phyloP scores from a whole-genome alignment of 2,329 filamentous ascomycete species.

The Cercospora sp. region DNA sequence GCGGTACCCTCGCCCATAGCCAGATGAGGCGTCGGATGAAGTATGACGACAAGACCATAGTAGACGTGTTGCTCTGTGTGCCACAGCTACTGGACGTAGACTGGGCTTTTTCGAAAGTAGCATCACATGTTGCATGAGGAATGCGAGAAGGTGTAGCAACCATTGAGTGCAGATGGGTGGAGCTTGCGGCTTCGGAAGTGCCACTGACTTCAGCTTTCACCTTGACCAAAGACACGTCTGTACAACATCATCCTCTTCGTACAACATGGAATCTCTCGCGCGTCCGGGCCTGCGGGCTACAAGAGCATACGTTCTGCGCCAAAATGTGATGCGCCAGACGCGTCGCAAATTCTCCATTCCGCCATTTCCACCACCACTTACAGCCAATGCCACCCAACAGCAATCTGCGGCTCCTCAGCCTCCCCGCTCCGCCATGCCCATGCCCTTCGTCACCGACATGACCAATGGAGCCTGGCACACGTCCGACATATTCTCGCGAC shows the following conservation, averaged over 20 bases:
- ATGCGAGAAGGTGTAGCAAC: neutral
- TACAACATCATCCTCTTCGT: neutral
- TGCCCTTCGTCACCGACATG: constrained; percentile 51
- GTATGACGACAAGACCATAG: neutral
- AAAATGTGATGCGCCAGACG: constrained; percentile 12
- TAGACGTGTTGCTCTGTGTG: neutral
- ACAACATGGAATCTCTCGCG: constrained; percentile 30
- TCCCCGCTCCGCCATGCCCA: constrained; percentile 34
- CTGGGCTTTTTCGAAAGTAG: constrained; percentile 1
- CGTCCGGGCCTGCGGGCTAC: constrained; percentile 31
- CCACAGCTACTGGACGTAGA: neutral
- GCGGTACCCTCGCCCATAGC: no score
- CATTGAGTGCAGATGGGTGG: neutral
- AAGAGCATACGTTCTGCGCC: constrained; percentile 26
- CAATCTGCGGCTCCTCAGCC: neutral
- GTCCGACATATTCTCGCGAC: constrained; percentile 50
- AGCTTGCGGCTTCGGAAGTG: constrained; percentile 6
- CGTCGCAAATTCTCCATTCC: constrained; percentile 6
- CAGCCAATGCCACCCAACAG: constrained; percentile 1
- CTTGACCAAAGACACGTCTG: neutral
- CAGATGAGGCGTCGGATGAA: neutral
- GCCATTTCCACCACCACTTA: constrained; percentile 2
- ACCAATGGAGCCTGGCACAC: constrained; percentile 53
- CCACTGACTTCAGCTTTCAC: constrained; percentile 7
- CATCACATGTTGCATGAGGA: constrained; percentile 22